Conservation (phyloP, 306 rosid genomes). For the Cucurbita ficifolia region DNA sequence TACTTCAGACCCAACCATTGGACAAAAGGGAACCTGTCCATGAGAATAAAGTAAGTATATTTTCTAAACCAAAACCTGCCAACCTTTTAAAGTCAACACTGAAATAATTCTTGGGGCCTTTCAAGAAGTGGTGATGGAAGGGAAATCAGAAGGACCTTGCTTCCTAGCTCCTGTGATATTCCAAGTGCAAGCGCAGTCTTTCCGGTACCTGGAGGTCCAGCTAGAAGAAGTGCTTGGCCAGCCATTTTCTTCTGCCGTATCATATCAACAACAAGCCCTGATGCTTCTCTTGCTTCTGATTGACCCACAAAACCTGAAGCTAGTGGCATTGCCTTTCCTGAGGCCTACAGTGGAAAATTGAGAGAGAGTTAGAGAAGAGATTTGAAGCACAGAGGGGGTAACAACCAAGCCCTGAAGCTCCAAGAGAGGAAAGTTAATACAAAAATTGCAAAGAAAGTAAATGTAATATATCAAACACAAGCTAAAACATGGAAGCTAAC, state of each 20-base stretch:
- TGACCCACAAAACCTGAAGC: slow-evolving; percentile 96
- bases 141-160: slow-evolving; percentile 48
- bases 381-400: not conserved
- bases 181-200: slow-evolving; percentile 97
- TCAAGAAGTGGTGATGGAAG: not conserved
- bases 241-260: slow-evolving; percentile 97
- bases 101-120: not conserved
- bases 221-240: slow-evolving; percentile 84
- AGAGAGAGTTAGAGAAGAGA: not conserved
- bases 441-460: not conserved
- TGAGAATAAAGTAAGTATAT: not conserved
- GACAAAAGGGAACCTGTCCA: slow-evolving; percentile 83
- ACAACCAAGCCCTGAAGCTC: not conserved
- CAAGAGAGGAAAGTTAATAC: not conserved
- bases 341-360: slow-evolving; percentile 20
- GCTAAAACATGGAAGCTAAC: not conserved
- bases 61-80: not conserved
- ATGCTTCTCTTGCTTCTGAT: slow-evolving; percentile 85
- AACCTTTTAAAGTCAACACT: not conserved
- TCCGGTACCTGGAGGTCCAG: slow-evolving; percentile 97
- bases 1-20: slow-evolving; percentile 97
- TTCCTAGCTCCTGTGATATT: slow-evolving; percentile 88
- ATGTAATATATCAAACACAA: not conserved
- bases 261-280: slow-evolving; percentile 89
- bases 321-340: slow-evolving; percentile 60